Evolutionary conservation across 2,329 filamentous ascomycete species (phyloP).

Genomic region (Fusarium nelsonii): DNA sequence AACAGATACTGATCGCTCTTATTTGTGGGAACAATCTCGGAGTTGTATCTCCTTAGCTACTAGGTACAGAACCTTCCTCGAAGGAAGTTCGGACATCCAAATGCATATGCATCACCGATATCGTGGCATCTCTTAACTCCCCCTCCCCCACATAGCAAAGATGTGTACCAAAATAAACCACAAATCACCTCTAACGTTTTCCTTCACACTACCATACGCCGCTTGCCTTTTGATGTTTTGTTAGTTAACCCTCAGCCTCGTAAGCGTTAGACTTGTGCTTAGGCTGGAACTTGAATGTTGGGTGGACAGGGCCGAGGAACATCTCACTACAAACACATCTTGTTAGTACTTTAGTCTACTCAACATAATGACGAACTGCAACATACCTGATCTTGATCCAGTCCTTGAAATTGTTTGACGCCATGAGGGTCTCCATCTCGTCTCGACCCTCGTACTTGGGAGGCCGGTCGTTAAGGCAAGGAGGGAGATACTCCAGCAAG

Average conservation of each 20-base stretch:
- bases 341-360: conserved; percentile 24
- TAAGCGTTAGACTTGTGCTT: conserved; percentile 98
- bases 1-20: neutral
- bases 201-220: neutral
- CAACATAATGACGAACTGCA: neutral
- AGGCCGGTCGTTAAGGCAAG: conserved; percentile 88
- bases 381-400: conserved; percentile 98
- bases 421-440: conserved; percentile 93
- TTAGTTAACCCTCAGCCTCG: conserved; percentile 74
- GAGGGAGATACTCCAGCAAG: conserved; percentile 87
- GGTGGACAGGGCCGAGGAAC: conserved; percentile 92
- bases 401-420: conserved; percentile 91
- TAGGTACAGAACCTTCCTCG: neutral
- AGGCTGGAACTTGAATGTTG: conserved; percentile 92
- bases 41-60: neutral
- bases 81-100: neutral
- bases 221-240: neutral
- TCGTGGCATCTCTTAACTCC: conserved; percentile 4
- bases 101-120: neutral
- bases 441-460: conserved; percentile 86
- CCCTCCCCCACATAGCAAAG: conserved; percentile 1
- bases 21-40: conserved; percentile 1
- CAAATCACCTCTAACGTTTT: neutral
- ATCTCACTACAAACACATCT: conserved; percentile 76
- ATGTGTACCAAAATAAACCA: conserved; percentile 8